Percentiles rank a stretch among this genome's conserved stretches.
Conservation (phyloP, 257 asterid genomes). For the Capsicum pubescens region DNA sequence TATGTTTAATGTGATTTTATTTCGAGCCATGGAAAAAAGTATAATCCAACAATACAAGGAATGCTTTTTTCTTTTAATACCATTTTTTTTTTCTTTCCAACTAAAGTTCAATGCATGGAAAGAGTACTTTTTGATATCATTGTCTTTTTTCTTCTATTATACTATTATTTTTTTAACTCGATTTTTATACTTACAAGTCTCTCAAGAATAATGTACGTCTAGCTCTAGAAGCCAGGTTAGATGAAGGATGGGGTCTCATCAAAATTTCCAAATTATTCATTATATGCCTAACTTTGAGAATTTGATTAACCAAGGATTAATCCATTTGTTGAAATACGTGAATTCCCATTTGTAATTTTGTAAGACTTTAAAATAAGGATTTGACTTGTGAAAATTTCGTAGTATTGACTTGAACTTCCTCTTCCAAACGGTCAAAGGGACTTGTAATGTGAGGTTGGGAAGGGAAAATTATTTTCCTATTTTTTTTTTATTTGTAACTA, state of each 20-base stretch:
- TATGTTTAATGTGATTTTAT: neutral
- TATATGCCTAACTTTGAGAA: constrained; percentile 9
- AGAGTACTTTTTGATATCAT: neutral
- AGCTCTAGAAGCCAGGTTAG: neutral
- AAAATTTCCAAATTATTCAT: neutral
- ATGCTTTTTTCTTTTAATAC: neutral
- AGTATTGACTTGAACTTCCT: neutral
- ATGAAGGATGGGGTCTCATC: neutral
- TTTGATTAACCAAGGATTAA: neutral
- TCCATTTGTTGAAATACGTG: neutral
- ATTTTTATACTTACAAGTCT: neutral
- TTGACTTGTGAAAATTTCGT: neutral
- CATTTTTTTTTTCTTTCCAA: neutral
- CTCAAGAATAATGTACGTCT: neutral
- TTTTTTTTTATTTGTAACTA: too few species aligned
- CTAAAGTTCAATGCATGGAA: neutral
- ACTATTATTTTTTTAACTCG: neutral
- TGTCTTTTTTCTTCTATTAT: neutral
- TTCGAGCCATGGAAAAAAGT: neutral
- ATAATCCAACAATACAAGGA: neutral
- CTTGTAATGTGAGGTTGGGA: too few species aligned
- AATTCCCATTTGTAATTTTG: neutral
- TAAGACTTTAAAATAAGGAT: too few species aligned
- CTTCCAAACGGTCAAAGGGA: neutral
- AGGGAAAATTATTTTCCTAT: neutral